Evolutionary conservation across 2,329 filamentous ascomycete genomes (phyloP).

Genomic region (Furcasterigmium furcatum): DNA sequence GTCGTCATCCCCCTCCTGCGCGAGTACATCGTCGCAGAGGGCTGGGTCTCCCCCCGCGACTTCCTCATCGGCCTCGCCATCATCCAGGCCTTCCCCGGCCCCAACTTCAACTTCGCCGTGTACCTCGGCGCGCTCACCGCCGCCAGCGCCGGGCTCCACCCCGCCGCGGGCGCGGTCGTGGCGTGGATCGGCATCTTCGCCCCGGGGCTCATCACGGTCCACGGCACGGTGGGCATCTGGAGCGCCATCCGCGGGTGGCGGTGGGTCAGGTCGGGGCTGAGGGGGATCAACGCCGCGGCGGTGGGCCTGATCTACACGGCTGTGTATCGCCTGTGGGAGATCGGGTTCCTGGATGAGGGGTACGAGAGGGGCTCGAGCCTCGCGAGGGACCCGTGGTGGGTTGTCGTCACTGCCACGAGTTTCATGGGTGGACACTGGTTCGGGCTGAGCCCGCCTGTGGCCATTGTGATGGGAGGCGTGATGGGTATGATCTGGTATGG

Average conservation of each 20-base stretch:
- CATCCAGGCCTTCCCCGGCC: conserved; percentile 63
- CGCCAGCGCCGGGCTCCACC: conserved; percentile 27
- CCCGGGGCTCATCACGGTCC: conserved; percentile 44
- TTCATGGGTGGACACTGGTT: conserved; percentile 1
- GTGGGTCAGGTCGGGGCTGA: conserved; percentile 44
- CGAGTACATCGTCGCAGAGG: conserved; percentile 61
- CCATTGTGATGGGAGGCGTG: conserved; percentile 1
- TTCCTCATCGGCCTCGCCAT: conserved; percentile 72
- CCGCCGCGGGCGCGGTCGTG: conserved; percentile 44
- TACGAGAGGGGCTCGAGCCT: conserved; percentile 48
- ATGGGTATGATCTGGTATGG: conserved; percentile 2
- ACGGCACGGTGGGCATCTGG: conserved; percentile 56
- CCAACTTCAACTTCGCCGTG: conserved; percentile 46
- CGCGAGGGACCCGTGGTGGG: conserved; percentile 60
- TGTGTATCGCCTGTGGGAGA: conserved; percentile 60
- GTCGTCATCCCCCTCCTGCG: conserved; percentile 63
- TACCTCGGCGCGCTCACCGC: conserved; percentile 52
- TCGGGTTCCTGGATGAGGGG: conserved; percentile 53
- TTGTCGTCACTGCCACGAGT: conserved; percentile 49
- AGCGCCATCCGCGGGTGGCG: conserved; percentile 38
- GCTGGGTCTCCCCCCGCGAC: conserved; percentile 68
- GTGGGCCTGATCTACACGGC: conserved; percentile 62
- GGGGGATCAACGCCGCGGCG: conserved; percentile 57
- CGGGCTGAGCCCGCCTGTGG: neutral
- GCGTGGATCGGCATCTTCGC: conserved; percentile 50